Evolutionary conservation across 768 basidiomycete genomes (phyloP), one percentile per base, ranked within the genome.

Genomic region (Multifurca ochricompacta): DNA sequence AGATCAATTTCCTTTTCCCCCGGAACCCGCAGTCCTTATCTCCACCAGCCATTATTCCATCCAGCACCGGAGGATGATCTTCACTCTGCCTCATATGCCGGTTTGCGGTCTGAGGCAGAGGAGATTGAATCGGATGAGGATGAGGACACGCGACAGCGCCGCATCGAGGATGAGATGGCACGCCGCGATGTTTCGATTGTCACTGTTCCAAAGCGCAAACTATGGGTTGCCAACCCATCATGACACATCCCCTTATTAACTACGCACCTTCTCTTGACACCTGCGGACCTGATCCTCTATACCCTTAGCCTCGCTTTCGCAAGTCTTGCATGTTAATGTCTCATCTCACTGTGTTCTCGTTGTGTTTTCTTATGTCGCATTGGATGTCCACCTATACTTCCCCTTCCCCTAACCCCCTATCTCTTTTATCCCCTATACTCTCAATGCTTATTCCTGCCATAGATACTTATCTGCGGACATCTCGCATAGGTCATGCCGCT

Each of bases 121-220:
- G 67, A 68, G 36, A 74, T 79, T 9, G 83, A 87, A 18, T 82
- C 85, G 28, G 84, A 87, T 43, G 72, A 85, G 51, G 87, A 90
- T 60, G 87, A 90, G 59, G 81, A 84, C 45, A 76, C 80, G 11
- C 74, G 82, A 56, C 87, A 89, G 66, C 75, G 80, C 55, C 74
- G 79, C 61, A 88, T 90, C 31, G 89, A 91, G 65, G 82, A 85
- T 53, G 88, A 91, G 68, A 87, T 91, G 77, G 80, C 75, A 35
- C 74, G 87, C 60, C 78, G 89, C 45, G 87, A 91, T 59, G 87
- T 91, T 28, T 85, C 85, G n/a, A 87, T 91, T 63, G 79, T 91
- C 57, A 74, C 73, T 18, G 77, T 82, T 11, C 89, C 89, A 18
- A 83, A 80, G 65, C 85, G 87, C 60, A 81, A 78, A 63, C 69